Evolutionary conservation across 352 stramenopile species (phyloP), one percentile per base, ranked within the genome.

Genomic region (Globisporangium emineosum): DNA sequence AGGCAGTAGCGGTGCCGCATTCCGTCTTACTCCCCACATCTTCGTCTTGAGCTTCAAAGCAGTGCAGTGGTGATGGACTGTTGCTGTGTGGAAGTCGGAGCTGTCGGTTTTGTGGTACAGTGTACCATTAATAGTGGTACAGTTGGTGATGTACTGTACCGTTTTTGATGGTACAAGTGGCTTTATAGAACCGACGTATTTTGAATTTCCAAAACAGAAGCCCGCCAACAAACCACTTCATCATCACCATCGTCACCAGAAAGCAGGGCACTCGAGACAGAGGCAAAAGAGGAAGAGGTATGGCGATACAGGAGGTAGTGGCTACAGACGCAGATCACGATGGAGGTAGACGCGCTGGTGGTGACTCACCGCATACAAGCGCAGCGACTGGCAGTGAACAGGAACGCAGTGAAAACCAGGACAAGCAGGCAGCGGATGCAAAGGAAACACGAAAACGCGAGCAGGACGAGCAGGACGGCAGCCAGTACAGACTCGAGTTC

Each of bases 401-500:
- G 2, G n/a, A 54, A 13, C 29, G 10, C 30, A 42, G 23, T 12
- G 7, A 32, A 43, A 57, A 15, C 10, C 33, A 65, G 33, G 30
- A 32, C 30, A 23, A 23, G 5, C 43, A 57, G 12, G 37, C 23
- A 35, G 30, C 30, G 5, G 17, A 35, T 13, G 4, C 8, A 29
- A 35, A 57, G 17, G 32, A 51, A 21, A 42, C 27, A 57, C 19
- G 13, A 21, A 52, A 52, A 45, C 35, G 13, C 13, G 42, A 57
- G 15, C 17, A 50, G 3, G 50, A 40, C 17, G 19, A 10, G 29
- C 8, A 9, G 2, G 59, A 68, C 9, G 47, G 43, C 10, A 59
- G 71, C 25, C 69, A 79, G 27, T 77, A 74, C 60, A 51, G 25
- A 12, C 50, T 61, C 42, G 52, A 60, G 15, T 84, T 84, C 53